Percentiles rank a stretch among this genome's conserved stretches.
Evolutionary conservation across 129 eudicot genomes (phyloP).

Genomic region (Artemisia annua): DNA sequence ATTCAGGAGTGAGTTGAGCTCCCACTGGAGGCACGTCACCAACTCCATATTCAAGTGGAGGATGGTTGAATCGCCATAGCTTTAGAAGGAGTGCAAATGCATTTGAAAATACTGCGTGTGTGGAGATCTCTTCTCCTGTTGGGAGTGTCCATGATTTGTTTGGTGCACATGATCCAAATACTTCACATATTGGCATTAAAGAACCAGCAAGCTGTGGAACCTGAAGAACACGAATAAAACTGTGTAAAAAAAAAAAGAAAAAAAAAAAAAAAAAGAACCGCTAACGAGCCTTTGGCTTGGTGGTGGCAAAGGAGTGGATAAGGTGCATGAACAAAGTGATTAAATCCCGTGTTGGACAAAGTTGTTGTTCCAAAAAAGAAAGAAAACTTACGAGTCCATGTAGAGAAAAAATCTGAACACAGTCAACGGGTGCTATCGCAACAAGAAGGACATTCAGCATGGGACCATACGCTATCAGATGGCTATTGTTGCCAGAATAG

Average conservation of each 20-base stretch:
- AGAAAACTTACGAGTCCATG: slow-evolving; percentile 79
- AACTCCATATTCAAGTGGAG: slow-evolving; percentile 82
- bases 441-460: slow-evolving; percentile 84
- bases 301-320: too few species aligned
- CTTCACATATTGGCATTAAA: slow-evolving; percentile 95
- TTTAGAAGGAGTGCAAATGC: slow-evolving; percentile 96
- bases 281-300: too few species aligned
- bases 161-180: slow-evolving; percentile 90
- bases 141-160: slow-evolving; percentile 72
- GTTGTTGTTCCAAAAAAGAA: too few species aligned
- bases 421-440: slow-evolving; percentile 85
- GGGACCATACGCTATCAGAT: slow-evolving; percentile 83
- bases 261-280: too few species aligned
- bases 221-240: slow-evolving; percentile 36
- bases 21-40: slow-evolving; percentile 98
- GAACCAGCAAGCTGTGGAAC: slow-evolving; percentile 95
- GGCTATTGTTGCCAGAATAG: slow-evolving; percentile 63
- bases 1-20: slow-evolving; percentile 90
- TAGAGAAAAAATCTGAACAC: slow-evolving; percentile 90
- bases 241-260: too few species aligned
- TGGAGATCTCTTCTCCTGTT: slow-evolving; percentile 84
- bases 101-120: slow-evolving; percentile 85
- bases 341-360: too few species aligned
- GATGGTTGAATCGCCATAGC: slow-evolving; percentile 94
- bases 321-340: too few species aligned